phyloP scores from a whole-genome alignment of 257 asterid species.

The Gentiana macrophylla region DNA sequence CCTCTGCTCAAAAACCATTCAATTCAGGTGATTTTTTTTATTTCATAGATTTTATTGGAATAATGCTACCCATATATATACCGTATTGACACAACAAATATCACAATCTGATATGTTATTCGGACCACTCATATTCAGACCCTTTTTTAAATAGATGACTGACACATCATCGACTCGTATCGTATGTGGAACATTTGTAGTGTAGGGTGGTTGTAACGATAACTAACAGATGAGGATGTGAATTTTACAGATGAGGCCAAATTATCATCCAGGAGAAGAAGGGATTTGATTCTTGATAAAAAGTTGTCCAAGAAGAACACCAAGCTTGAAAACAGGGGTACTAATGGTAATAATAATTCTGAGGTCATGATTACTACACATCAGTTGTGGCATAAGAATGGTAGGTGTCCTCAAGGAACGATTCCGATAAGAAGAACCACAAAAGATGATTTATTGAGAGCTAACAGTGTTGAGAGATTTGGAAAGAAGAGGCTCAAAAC shows the following conservation, averaged over 20 bases:
- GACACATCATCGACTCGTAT: too few relatives aligned
- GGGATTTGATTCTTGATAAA: slow-evolving; percentile 15
- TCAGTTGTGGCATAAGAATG: slow-evolving; percentile 72
- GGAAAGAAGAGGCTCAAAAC: slow-evolving; percentile 51
- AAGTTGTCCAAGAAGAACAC: slow-evolving; percentile 14
- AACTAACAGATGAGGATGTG: too few relatives aligned
- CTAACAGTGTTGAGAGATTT: slow-evolving; percentile 43
- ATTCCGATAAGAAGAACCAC: slow-evolving; percentile 74
- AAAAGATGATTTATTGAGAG: slow-evolving; percentile 52
- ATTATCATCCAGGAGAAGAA: slow-evolving; percentile 56
- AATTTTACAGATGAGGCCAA: slow-evolving; percentile 58
- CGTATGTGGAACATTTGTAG: too few relatives aligned
- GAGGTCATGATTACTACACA: slow-evolving; percentile 12
- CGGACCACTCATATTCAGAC: neutral
- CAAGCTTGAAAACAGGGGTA: slow-evolving; percentile 10
- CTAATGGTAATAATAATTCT: slow-evolving; percentile 34
- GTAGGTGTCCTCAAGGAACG: slow-evolving; percentile 67
- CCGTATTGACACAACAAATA: too few relatives aligned
- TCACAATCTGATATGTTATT: too few relatives aligned
- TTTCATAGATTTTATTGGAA: neutral
- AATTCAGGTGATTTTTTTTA: slow-evolving; percentile 39
- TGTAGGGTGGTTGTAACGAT: too few relatives aligned
- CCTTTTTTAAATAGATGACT: too few relatives aligned
- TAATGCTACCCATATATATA: neutral
- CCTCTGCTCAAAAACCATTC: slow-evolving; percentile 59